phyloP scores from a whole-genome alignment of 2,329 filamentous ascomycete species.

The Ophiostoma himal-ulmi region DNA sequence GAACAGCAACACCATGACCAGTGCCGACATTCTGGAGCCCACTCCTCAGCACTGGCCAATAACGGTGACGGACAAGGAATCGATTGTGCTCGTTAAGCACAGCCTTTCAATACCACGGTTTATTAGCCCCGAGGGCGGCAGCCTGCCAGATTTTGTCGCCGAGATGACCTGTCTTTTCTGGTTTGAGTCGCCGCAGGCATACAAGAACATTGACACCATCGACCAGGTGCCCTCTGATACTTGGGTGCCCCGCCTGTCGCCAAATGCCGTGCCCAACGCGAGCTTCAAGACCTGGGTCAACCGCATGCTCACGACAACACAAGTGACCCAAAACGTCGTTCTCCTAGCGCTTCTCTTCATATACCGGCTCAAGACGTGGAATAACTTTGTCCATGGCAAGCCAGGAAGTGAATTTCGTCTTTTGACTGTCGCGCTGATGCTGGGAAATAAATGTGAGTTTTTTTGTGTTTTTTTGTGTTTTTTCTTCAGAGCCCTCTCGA shows the following conservation, averaged over 20 bases:
- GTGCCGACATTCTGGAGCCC: background rate
- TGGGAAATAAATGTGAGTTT: constrained; percentile 91
- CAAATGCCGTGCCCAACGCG: constrained; percentile 67
- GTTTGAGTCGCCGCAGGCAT: constrained; percentile 82
- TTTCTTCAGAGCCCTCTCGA: background rate
- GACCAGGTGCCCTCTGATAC: constrained; percentile 38
- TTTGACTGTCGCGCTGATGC: constrained; percentile 90
- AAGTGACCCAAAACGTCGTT: constrained; percentile 94
- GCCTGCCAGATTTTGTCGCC: constrained; percentile 74
- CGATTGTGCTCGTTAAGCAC: constrained; percentile 46
- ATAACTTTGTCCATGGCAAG: constrained; percentile 82
- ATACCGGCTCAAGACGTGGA: constrained; percentile 84
- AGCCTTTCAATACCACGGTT: constrained; percentile 67
- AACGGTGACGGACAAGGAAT: constrained; percentile 35
- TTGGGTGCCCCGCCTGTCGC: constrained; percentile 50
- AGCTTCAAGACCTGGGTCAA: constrained; percentile 93
- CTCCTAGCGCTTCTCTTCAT: constrained; percentile 86
- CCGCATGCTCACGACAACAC: constrained; percentile 83
- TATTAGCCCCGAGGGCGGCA: constrained; percentile 70
- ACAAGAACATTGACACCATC: constrained; percentile 66
- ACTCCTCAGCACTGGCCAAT: constrained; percentile 24
- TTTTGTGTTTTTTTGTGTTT: background rate
- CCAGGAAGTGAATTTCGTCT: constrained; percentile 89
- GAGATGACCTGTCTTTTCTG: constrained; percentile 96
- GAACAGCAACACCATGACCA: background rate